These are phyloP conservation scores for Suillus placidus DNA, from an alignment of 768 basidiomycete genomes.

Conservation along the genomic window DNA sequence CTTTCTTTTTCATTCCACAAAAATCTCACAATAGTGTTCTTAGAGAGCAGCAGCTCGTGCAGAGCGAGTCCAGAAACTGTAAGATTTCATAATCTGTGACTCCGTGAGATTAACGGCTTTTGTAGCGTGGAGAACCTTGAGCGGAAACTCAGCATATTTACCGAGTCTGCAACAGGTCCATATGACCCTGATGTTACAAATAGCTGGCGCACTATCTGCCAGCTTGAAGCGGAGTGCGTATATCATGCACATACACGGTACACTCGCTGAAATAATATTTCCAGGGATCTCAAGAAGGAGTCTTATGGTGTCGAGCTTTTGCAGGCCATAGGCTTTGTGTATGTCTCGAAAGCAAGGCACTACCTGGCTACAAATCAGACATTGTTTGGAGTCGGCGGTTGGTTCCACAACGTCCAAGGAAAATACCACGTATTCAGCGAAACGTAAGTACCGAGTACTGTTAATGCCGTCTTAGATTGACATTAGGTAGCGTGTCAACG, in stretches of 20 bases:
- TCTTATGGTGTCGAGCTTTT: slow-evolving; percentile 87
- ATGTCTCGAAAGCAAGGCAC: slow-evolving; percentile 80
- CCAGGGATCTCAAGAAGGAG: slow-evolving; percentile 79
- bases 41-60: slow-evolving; percentile 82
- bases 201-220: slow-evolving; percentile 79
- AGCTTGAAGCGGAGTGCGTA: slow-evolving; percentile 80
- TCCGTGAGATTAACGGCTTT: slow-evolving; percentile 11
- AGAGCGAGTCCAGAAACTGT: slow-evolving; percentile 73
- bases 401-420: slow-evolving; percentile 90
- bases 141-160: slow-evolving; percentile 84
- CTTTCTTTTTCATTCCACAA: slow-evolving; percentile 9
- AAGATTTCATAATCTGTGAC: neutral
- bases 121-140: slow-evolving; percentile 66
- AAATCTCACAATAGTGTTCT: slow-evolving; percentile 16
- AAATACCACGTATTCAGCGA: slow-evolving; percentile 94
- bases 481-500: slow-evolving; percentile 67
- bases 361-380: slow-evolving; percentile 73
- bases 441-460: slow-evolving; percentile 56
- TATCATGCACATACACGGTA: slow-evolving; percentile 1
- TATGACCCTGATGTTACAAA: slow-evolving; percentile 67
- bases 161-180: slow-evolving; percentile 76
- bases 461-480: slow-evolving; percentile 9
- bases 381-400: slow-evolving; percentile 83
- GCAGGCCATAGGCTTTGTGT: slow-evolving; percentile 86
- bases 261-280: slow-evolving; percentile 13